These are phyloP conservation scores for Schwanniomyces sp. DNA, from an alignment of 805 yeast genomes.

Conservation along the genomic window DNA sequence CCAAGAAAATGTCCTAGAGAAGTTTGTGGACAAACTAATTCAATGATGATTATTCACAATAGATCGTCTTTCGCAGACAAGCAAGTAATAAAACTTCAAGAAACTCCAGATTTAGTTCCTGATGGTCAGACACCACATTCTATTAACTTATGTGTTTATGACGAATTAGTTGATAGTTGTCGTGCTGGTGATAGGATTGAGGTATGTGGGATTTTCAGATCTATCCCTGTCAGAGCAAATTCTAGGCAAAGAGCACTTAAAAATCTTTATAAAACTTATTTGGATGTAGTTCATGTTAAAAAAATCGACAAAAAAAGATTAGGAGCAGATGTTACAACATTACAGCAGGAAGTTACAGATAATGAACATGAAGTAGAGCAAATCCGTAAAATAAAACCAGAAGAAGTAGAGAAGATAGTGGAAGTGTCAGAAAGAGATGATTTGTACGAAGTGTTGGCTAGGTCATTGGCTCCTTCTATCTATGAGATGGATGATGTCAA, in stretches of 20 bases:
- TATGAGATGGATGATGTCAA: slow-evolving; percentile 96
- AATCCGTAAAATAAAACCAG: slow-evolving; percentile 62
- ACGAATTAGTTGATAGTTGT: slow-evolving; percentile 90
- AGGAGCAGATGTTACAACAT: slow-evolving; percentile 76
- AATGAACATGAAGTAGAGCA: slow-evolving; percentile 78
- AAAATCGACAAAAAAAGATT: slow-evolving; percentile 80
- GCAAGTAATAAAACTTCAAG: slow-evolving; percentile 91
- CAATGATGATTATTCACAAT: slow-evolving; percentile 90
- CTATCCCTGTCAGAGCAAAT: slow-evolving; percentile 87
- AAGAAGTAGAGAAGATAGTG: slow-evolving; percentile 65
- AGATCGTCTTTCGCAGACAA: slow-evolving; percentile 92
- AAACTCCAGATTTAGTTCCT: slow-evolving; percentile 94
- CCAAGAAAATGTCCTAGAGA: slow-evolving; percentile 92
- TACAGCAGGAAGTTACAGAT: slow-evolving; percentile 50
- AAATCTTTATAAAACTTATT: slow-evolving; percentile 83
- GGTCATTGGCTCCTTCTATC: slow-evolving; percentile 96
- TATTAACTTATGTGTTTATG: slow-evolving; percentile 89
- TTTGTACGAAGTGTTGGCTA: slow-evolving; percentile 78
- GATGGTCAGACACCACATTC: slow-evolving; percentile 99
- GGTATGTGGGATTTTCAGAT: slow-evolving; percentile 92
- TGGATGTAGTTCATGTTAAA: slow-evolving; percentile 91
- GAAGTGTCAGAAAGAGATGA: slow-evolving; percentile 68
- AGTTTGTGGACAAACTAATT: slow-evolving; percentile 75
- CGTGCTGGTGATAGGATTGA: slow-evolving; percentile 97
- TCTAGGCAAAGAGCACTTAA: slow-evolving; percentile 82